A percentile compares a stretch with the other conserved stretches of the same genome.
Conservation (phyloP, 2,329 filamentous ascomycete species). For the Cryphonectria radicalis region DNA sequence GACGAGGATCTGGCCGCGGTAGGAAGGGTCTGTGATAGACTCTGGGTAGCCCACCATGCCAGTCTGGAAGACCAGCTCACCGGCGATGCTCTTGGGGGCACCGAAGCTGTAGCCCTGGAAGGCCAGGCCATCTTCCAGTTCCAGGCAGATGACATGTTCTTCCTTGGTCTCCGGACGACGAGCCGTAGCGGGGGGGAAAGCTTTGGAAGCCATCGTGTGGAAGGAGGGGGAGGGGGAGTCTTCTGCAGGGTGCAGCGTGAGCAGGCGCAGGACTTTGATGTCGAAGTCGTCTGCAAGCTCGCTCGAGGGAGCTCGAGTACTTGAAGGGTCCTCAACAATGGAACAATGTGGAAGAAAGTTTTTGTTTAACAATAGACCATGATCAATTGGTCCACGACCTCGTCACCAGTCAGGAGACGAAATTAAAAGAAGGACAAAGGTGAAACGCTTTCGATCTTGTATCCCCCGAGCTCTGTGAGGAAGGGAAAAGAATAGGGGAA, state of each 20-base stretch:
- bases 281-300: slow-evolving; percentile 23
- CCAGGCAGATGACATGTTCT: slow-evolving; percentile 77
- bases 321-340: slow-evolving; percentile 17
- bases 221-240: background rate
- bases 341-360: slow-evolving; percentile 7
- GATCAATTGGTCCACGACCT: slow-evolving; percentile 23
- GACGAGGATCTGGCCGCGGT: slow-evolving; percentile 92
- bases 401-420: slow-evolving; percentile 24
- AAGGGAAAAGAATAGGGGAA: background rate
- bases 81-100: slow-evolving; percentile 89
- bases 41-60: slow-evolving; percentile 99
- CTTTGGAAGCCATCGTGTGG: slow-evolving; percentile 41
- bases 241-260: slow-evolving; percentile 13
- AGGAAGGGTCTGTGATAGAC: slow-evolving; percentile 85
- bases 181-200: slow-evolving; percentile 63
- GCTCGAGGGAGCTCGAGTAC: slow-evolving; percentile 16
- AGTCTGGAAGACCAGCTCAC: slow-evolving; percentile 98
- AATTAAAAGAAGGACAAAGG: slow-evolving; percentile 16
- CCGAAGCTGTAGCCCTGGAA: slow-evolving; percentile 98
- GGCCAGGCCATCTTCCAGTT: slow-evolving; percentile 88
- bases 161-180: slow-evolving; percentile 56
- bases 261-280: slow-evolving; percentile 19
- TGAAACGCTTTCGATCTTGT: slow-evolving; percentile 13
- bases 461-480: slow-evolving; percentile 1
- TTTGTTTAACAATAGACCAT: slow-evolving; percentile 24